Conservation (phyloP, 192 early-diverging fungal species). For the Podila minutissima region DNA sequence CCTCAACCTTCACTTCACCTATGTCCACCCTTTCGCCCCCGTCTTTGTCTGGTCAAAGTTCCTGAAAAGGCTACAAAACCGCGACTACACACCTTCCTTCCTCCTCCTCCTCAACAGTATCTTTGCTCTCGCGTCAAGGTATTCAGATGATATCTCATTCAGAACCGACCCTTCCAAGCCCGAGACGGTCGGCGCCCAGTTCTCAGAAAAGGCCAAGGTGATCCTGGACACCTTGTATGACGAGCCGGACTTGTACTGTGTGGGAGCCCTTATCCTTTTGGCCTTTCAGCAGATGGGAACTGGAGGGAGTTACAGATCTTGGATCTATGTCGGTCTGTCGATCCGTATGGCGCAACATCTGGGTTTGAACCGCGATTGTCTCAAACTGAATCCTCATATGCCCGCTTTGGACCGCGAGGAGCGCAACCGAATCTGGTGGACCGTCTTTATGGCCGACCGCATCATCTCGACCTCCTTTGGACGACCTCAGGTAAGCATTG, state of each 20-base stretch:
- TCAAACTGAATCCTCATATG: constrained; percentile 52
- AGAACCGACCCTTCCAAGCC: constrained; percentile 36
- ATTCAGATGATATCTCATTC: constrained; percentile 54
- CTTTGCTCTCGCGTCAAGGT: constrained; percentile 59
- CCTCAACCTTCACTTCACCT: constrained; percentile 71
- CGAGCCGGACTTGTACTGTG: constrained; percentile 61
- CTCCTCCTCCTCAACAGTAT: constrained; percentile 62
- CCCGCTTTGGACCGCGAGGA: constrained; percentile 58
- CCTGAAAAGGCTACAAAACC: constrained; percentile 39
- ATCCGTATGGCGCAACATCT: constrained; percentile 69
- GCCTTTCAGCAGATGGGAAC: constrained; percentile 76
- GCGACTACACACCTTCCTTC: constrained; percentile 50
- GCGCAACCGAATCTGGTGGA: constrained; percentile 80
- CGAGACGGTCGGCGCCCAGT: constrained; percentile 63
- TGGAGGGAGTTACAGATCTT: constrained; percentile 68
- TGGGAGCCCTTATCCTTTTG: constrained; percentile 72
- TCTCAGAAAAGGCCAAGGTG: constrained; percentile 75
- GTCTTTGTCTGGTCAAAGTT: constrained; percentile 69
- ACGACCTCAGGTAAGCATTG: constrained; percentile 59
- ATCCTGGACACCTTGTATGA: constrained; percentile 77
- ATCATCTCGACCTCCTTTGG: constrained; percentile 73
- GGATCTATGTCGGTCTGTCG: constrained; percentile 71
- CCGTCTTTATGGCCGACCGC: constrained; percentile 78
- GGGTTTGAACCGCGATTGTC: constrained; percentile 62
- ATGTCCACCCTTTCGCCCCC: constrained; percentile 75